Evolutionary conservation across 306 rosid species (phyloP).

Genomic region (Vicia sativa): DNA sequence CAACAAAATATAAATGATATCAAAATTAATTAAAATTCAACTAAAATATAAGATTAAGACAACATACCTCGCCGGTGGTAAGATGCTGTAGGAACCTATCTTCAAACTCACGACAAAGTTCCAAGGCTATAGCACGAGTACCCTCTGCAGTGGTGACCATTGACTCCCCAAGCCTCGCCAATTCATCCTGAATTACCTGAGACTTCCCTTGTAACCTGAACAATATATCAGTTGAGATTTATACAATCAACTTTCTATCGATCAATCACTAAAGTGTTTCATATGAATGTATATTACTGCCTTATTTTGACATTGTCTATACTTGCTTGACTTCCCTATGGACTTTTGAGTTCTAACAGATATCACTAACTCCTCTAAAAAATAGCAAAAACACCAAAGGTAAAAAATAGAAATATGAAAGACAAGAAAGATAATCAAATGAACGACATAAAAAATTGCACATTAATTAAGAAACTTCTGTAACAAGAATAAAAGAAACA

Average conservation of each 20-base stretch:
- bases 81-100: constrained; percentile 94
- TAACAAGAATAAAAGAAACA: not conserved
- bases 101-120: constrained; percentile 99
- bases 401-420: not conserved
- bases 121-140: constrained; percentile 93
- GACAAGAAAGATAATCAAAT: constrained; percentile 7
- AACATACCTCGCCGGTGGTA: constrained; percentile 86
- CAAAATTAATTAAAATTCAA: constrained; percentile 22
- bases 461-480: not conserved
- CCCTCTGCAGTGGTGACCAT: constrained; percentile 93
- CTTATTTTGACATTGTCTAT: not conserved
- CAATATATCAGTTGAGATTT: constrained; percentile 28
- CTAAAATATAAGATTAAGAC: constrained; percentile 25
- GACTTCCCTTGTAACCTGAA: constrained; percentile 97
- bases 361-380: not conserved
- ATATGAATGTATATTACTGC: constrained; percentile 1
- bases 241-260: not conserved
- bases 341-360: constrained; percentile 5
- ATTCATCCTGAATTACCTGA: constrained; percentile 88
- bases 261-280: not conserved
- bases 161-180: constrained; percentile 92
- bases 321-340: constrained; percentile 8
- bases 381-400: not conserved
- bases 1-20: not conserved
- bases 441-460: not conserved